Conservation (phyloP, 345 rosid genomes). For the Carallia brachiata region DNA sequence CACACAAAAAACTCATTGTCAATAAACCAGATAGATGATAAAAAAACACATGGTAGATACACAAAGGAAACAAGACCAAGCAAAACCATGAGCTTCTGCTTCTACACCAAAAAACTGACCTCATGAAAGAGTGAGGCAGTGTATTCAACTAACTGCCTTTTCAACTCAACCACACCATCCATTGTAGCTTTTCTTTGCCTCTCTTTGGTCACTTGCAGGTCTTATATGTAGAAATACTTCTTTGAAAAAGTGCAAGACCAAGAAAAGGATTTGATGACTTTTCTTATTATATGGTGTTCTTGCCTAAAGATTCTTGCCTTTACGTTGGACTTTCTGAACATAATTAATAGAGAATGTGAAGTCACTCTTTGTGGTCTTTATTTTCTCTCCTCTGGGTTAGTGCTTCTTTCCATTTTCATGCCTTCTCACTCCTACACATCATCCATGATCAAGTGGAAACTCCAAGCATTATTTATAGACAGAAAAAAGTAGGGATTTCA, state of each 20-base stretch:
- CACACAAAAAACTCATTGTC: conserved; percentile 8
- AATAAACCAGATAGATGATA: not conserved
- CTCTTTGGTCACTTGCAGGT: conserved; percentile 19
- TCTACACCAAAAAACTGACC: conserved; percentile 28
- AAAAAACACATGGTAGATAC: not conserved
- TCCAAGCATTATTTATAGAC: not conserved
- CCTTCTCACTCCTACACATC: not conserved
- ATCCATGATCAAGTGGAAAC: conserved; percentile 1
- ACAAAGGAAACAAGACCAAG: not conserved
- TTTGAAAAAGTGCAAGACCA: conserved; percentile 8
- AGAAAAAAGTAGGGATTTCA: too few species aligned
- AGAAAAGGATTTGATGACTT: conserved; percentile 11
- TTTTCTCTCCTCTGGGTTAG: conserved; percentile 3
- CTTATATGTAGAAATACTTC: conserved; percentile 6
- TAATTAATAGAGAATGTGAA: conserved; percentile 14
- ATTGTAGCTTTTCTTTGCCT: conserved; percentile 21
- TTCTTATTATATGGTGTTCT: conserved; percentile 13
- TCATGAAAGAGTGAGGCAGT: conserved; percentile 46
- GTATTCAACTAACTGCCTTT: conserved; percentile 45
- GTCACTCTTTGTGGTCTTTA: conserved; percentile 15
- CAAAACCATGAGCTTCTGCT: not conserved
- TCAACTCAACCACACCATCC: conserved; percentile 51
- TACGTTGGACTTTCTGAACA: conserved; percentile 1
- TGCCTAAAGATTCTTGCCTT: conserved; percentile 26
- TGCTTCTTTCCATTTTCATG: conserved; percentile 1